Percentiles rank a stretch among this genome's conserved stretches.
phyloP scores from a whole-genome alignment of 1,284 basidiomycete species.

The Trametes polyzona region DNA sequence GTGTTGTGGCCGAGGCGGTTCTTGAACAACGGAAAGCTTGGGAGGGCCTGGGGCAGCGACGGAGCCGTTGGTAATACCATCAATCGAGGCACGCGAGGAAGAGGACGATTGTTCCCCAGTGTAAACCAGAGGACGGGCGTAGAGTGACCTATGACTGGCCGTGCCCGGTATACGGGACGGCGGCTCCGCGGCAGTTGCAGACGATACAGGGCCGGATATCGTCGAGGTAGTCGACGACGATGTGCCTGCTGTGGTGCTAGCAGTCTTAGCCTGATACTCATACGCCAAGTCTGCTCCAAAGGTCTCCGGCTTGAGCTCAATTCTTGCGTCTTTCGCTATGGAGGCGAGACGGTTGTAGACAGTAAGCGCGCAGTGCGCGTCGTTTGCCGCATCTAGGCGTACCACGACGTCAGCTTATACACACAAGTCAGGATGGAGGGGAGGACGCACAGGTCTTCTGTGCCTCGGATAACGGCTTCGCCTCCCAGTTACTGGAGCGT shows the following conservation, averaged over 20 bases:
- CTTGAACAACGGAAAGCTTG: background rate
- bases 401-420: background rate
- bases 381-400: slow-evolving; percentile 60
- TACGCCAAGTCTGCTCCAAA: slow-evolving; percentile 37
- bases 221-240: too few relatives aligned
- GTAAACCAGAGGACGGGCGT: too few relatives aligned
- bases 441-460: slow-evolving; percentile 53
- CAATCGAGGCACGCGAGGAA: background rate
- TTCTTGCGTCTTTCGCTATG: slow-evolving; percentile 38
- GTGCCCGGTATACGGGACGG: too few relatives aligned
- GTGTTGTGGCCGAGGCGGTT: slow-evolving; percentile 44
- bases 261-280: slow-evolving; percentile 11
- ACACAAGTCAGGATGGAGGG: background rate
- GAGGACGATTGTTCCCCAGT: too few relatives aligned
- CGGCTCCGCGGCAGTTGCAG: background rate
- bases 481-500: slow-evolving; percentile 64
- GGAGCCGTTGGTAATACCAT: background rate
- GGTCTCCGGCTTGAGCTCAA: slow-evolving; percentile 32
- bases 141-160: too few relatives aligned
- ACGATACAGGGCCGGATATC: background rate
- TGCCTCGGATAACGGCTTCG: slow-evolving; percentile 38
- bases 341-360: slow-evolving; percentile 48
- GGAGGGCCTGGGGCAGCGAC: background rate
- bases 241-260: too few relatives aligned
- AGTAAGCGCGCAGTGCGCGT: slow-evolving; percentile 56